Percentiles rank a stretch among this genome's conserved stretches.
Conservation (phyloP, 305 asterid species). For the Galium porrigens region DNA sequence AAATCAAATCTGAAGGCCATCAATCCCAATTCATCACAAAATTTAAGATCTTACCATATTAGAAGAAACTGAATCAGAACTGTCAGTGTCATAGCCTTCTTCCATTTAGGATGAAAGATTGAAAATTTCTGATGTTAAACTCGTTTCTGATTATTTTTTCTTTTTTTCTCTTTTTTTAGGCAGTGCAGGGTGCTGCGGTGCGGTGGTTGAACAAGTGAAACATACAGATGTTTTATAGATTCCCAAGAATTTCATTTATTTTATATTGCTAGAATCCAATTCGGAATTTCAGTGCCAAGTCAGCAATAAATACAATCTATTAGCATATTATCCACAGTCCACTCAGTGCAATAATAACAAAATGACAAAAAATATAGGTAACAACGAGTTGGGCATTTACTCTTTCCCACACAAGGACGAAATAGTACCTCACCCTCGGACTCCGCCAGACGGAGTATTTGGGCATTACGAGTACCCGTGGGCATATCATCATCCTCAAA, state of each 20-base stretch:
- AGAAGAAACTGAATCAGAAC: not conserved
- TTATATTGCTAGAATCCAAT: not conserved
- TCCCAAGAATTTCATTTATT: slow-evolving; percentile 11
- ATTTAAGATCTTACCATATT: slow-evolving; percentile 8
- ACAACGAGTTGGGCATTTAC: not conserved
- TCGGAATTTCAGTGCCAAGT: slow-evolving; percentile 9
- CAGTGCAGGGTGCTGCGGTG: not conserved
- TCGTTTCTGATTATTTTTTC: not conserved
- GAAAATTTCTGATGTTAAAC: not conserved
- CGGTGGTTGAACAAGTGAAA: not conserved
- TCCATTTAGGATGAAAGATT: slow-evolving; percentile 4
- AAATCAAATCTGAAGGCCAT: not conserved
- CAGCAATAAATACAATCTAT: slow-evolving; percentile 3
- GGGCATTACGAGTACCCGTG: slow-evolving; percentile 70
- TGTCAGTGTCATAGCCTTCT: slow-evolving; percentile 10
- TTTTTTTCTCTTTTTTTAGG: not conserved
- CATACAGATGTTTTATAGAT: not conserved
- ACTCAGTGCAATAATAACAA: slow-evolving; percentile 3
- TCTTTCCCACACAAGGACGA: slow-evolving; percentile 9
- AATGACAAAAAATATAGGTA: slow-evolving; percentile 7
- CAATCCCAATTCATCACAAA: not conserved
- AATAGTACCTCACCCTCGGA: slow-evolving; percentile 55
- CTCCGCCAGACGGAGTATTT: slow-evolving; percentile 66
- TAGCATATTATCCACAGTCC: slow-evolving; percentile 1
- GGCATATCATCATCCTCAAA: slow-evolving; percentile 88